These are phyloP conservation scores for Geoglossum glabrum DNA, from an alignment of 495 filamentous ascomycete species.

Conservation along the genomic window DNA sequence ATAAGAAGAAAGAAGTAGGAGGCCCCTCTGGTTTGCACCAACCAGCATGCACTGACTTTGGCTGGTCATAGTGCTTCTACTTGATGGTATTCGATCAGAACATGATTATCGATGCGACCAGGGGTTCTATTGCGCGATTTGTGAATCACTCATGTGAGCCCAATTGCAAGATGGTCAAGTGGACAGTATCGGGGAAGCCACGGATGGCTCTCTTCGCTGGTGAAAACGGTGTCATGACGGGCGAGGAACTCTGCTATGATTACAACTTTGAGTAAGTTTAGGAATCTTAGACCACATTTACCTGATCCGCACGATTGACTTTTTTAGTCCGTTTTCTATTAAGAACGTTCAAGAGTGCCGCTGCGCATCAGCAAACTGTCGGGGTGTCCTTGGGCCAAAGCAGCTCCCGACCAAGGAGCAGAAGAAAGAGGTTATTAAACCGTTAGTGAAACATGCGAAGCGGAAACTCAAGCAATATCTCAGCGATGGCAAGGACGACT, in stretches of 20 bases:
- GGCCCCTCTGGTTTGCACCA: slow-evolving; percentile 10
- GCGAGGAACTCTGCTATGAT: slow-evolving; percentile 95
- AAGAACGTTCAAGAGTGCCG: slow-evolving; percentile 22
- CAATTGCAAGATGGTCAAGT: slow-evolving; percentile 95
- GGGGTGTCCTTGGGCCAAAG: slow-evolving; percentile 21
- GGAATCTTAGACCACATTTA: slow-evolving; percentile 6
- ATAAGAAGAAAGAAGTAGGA: slow-evolving; percentile 72
- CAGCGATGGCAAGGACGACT: background rate
- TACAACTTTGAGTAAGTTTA: slow-evolving; percentile 76
- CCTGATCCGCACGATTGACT: background rate
- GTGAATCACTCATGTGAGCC: slow-evolving; percentile 95
- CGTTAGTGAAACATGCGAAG: background rate
- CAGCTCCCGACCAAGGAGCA: slow-evolving; percentile 9
- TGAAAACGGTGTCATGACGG: slow-evolving; percentile 70
- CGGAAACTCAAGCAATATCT: background rate
- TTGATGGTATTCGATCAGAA: slow-evolving; percentile 96
- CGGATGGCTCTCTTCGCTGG: slow-evolving; percentile 96
- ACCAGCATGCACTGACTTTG: background rate
- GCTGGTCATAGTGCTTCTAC: slow-evolving; percentile 57
- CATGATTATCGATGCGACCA: slow-evolving; percentile 96
- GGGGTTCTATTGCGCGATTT: slow-evolving; percentile 88
- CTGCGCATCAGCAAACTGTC: slow-evolving; percentile 23
- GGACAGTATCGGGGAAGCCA: slow-evolving; percentile 86
- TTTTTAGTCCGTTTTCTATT: slow-evolving; percentile 18
- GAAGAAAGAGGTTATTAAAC: background rate